Conservation (phyloP, 495 filamentous ascomycete species). For the Trichoderma asperelloides region DNA sequence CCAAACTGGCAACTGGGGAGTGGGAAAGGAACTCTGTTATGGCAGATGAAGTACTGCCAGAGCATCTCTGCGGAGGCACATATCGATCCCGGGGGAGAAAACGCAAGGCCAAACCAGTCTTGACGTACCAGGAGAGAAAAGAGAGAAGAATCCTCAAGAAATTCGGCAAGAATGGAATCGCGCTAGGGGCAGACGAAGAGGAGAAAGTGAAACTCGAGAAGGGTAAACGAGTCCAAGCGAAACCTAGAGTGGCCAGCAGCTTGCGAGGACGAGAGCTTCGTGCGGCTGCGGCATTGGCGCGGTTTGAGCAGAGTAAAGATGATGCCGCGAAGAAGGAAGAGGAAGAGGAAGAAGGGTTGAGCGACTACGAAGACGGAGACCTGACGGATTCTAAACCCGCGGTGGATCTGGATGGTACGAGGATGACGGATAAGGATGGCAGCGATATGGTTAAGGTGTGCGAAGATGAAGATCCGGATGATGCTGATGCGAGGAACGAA, state of each 20-base stretch:
- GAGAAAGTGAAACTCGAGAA: slow-evolving; percentile 55
- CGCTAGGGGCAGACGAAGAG: slow-evolving; percentile 57
- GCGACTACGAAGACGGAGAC: slow-evolving; percentile 28
- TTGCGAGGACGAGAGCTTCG: slow-evolving; percentile 62
- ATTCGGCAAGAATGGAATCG: slow-evolving; percentile 59
- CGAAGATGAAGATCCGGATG: slow-evolving; percentile 56
- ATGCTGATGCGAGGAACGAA: slow-evolving; percentile 51
- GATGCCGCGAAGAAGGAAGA: slow-evolving; percentile 20
- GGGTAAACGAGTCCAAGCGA: slow-evolving; percentile 48
- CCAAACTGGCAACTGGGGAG: slow-evolving; percentile 46
- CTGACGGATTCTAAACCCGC: slow-evolving; percentile 28
- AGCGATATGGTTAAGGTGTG: slow-evolving; percentile 60
- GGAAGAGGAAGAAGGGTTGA: slow-evolving; percentile 24
- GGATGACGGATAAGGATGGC: slow-evolving; percentile 51
- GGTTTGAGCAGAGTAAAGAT: slow-evolving; percentile 54
- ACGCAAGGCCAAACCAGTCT: slow-evolving; percentile 41
- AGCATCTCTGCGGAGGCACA: slow-evolving; percentile 62
- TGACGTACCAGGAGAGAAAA: slow-evolving; percentile 53
- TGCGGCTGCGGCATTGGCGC: slow-evolving; percentile 65
- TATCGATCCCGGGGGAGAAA: slow-evolving; percentile 47
- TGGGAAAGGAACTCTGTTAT: slow-evolving; percentile 44
- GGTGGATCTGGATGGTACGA: slow-evolving; percentile 49
- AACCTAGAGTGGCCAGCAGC: slow-evolving; percentile 63
- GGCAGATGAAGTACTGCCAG: slow-evolving; percentile 45
- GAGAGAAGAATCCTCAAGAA: slow-evolving; percentile 61